Percentiles rank a stretch among this genome's conserved stretches.
These are phyloP conservation scores for Coleophoma crateriformis DNA, from an alignment of 2,329 filamentous ascomycete genomes.

Conservation along the genomic window DNA sequence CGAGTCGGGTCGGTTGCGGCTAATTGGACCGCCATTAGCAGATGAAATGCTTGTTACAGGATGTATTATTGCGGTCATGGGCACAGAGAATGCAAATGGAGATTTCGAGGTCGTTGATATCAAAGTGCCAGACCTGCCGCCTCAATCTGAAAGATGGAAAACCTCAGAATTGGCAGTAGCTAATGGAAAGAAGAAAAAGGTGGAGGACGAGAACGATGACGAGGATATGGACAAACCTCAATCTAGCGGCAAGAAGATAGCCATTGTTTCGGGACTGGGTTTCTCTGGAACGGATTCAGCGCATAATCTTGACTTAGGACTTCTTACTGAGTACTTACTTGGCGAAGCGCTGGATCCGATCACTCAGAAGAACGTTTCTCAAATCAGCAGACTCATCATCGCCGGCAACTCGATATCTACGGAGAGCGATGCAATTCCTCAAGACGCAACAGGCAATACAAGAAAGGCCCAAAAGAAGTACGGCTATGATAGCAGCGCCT, in stretches of 20 bases:
- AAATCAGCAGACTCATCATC: conserved; percentile 81
- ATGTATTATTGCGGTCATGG: conserved; percentile 89
- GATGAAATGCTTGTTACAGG: conserved; percentile 79
- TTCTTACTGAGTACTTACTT: conserved; percentile 82
- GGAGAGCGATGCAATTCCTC: conserved; percentile 18
- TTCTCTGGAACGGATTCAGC: conserved; percentile 71
- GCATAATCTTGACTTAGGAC: conserved; percentile 67
- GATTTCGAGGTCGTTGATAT: conserved; percentile 91
- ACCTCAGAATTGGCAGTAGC: conserved; percentile 43
- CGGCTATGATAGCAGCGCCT: conserved; percentile 84
- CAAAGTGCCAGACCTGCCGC: conserved; percentile 79
- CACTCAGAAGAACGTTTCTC: conserved; percentile 53
- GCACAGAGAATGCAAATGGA: conserved; percentile 86
- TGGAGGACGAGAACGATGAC: conserved; percentile 40
- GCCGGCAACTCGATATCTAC: conserved; percentile 76
- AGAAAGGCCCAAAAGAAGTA: conserved; percentile 66
- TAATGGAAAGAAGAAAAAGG: conserved; percentile 31
- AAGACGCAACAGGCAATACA: conserved; percentile 24
- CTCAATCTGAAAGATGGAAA: conserved; percentile 77
- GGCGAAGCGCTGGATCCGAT: conserved; percentile 66
- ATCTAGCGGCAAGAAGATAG: conserved; percentile 53
- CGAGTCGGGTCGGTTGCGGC: conserved; percentile 80
- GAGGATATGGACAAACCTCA: conserved; percentile 50
- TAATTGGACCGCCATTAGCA: conserved; percentile 67
- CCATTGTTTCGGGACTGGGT: conserved; percentile 81